Evolutionary conservation across 208 protist genomes (phyloP).

Genomic region (Angomonas desouzai): DNA sequence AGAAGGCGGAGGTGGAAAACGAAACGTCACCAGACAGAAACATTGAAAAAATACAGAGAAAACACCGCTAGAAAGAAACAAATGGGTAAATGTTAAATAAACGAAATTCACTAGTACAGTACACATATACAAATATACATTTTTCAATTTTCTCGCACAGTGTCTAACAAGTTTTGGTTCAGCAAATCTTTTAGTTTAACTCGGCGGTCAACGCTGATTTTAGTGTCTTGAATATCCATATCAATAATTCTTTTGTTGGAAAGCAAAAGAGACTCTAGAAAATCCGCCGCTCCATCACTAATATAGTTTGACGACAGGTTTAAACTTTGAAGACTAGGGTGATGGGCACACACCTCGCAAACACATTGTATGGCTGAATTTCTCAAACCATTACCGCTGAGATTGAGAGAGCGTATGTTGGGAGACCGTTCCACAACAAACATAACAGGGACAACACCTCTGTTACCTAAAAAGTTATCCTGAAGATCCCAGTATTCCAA

Average conservation of each 20-base stretch:
- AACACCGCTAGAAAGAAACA: too few species aligned
- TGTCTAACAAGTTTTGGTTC: not conserved
- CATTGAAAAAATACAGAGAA: too few species aligned
- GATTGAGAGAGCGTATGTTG: slow-evolving; percentile 42
- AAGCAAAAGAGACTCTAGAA: slow-evolving; percentile 48
- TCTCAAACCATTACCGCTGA: slow-evolving; percentile 85
- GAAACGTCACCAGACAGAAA: too few species aligned
- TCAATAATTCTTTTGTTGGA: slow-evolving; percentile 58
- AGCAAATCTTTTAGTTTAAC: slow-evolving; percentile 33
- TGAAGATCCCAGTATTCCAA: slow-evolving; percentile 64
- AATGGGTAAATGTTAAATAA: too few species aligned
- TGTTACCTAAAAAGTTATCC: slow-evolving; percentile 87
- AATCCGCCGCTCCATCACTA: slow-evolving; percentile 73
- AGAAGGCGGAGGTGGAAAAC: too few species aligned
- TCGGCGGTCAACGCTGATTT: slow-evolving; percentile 77
- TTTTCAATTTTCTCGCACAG: not conserved
- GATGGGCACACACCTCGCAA: slow-evolving; percentile 30
- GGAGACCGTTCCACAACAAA: slow-evolving; percentile 49
- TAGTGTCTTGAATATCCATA: slow-evolving; percentile 78
- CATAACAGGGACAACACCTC: slow-evolving; percentile 69
- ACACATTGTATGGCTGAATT: slow-evolving; percentile 69
- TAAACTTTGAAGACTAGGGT: slow-evolving; percentile 62
- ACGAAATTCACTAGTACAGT: too few species aligned
- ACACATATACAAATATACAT: too few species aligned
- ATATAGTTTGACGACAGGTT: slow-evolving; percentile 90